Evolutionary conservation across 371 early-diverging fungal species (phyloP).

Genomic region (Rhizopus delemar): DNA sequence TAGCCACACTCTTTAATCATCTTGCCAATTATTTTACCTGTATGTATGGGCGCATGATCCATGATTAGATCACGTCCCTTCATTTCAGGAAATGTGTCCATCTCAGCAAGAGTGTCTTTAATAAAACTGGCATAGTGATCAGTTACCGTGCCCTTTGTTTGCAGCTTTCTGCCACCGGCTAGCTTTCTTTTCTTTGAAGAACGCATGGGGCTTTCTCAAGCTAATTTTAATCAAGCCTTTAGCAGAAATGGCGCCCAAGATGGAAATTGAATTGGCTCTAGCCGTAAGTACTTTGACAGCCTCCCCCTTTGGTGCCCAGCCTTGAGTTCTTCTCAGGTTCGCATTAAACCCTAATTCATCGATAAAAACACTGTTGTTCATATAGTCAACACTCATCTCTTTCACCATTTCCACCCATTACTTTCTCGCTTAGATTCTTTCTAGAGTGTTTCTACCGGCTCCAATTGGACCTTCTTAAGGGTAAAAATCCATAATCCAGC

Average conservation of each 20-base stretch:
- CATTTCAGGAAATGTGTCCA: conserved; percentile 18
- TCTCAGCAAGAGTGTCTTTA: conserved; percentile 12
- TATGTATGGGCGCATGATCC: conserved; percentile 9
- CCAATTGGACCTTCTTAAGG: no score
- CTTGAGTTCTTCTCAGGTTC: conserved; percentile 14
- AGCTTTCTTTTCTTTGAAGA: conserved; percentile 21
- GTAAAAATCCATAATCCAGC: no score
- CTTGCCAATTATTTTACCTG: not conserved
- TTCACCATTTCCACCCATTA: conserved; percentile 16
- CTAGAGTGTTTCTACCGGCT: not conserved
- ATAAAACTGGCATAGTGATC: conserved; percentile 16
- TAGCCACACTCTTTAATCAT: conserved; percentile 10
- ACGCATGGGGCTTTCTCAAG: conserved; percentile 12
- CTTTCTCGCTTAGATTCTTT: conserved; percentile 15
- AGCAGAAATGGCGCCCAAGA: conserved; percentile 11
- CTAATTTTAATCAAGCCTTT: conserved; percentile 14
- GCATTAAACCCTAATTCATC: conserved; percentile 2
- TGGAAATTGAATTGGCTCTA: conserved; percentile 13
- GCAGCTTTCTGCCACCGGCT: conserved; percentile 13
- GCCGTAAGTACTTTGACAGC: conserved; percentile 10
- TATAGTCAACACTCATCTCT: conserved; percentile 6
- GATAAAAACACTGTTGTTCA: conserved; percentile 8
- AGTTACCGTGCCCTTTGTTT: conserved; percentile 15
- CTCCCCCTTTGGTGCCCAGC: conserved; percentile 9
- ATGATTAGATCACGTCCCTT: conserved; percentile 11